phyloP scores from a whole-genome alignment of 306 rosid species.

The Pyrus bretschneideri region DNA sequence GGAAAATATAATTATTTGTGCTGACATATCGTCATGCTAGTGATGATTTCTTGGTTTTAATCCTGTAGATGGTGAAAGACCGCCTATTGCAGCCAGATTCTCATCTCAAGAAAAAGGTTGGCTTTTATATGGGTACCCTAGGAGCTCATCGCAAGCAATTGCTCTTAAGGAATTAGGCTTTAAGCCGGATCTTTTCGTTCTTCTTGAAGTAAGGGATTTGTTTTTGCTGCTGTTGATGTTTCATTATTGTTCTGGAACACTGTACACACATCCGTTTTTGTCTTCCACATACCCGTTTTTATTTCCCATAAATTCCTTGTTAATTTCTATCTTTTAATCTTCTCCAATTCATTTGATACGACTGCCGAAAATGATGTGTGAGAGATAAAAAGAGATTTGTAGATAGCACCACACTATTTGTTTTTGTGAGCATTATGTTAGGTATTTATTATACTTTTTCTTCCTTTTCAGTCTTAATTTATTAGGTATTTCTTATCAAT shows the following conservation, averaged over 20 bases:
- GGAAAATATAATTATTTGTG: conserved; percentile 9
- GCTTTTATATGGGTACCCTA: conserved; percentile 96
- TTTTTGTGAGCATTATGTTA: too few relatives aligned
- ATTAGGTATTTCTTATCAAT: neutral
- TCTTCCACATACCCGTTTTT: too few relatives aligned
- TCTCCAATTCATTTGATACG: too few relatives aligned
- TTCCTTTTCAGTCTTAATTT: neutral
- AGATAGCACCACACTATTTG: too few relatives aligned
- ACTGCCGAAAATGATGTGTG: too few relatives aligned
- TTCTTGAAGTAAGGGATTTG: conserved; percentile 56
- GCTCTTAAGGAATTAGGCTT: conserved; percentile 59
- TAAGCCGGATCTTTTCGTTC: conserved; percentile 68
- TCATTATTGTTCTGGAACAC: neutral
- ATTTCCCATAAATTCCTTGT: too few relatives aligned
- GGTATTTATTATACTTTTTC: neutral
- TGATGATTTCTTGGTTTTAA: conserved; percentile 16
- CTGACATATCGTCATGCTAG: conserved; percentile 5
- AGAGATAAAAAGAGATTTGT: too few relatives aligned
- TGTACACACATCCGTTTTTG: neutral
- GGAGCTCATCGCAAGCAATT: conserved; percentile 87
- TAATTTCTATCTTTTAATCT: too few relatives aligned
- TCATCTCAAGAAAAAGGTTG: conserved; percentile 62
- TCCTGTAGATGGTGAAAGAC: conserved; percentile 77
- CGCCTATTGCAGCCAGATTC: conserved; percentile 69
- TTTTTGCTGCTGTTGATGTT: neutral